These are phyloP conservation scores for Nannochloropsis salina DNA, from an alignment of 108 stramenopile species.

Conservation along the genomic window DNA sequence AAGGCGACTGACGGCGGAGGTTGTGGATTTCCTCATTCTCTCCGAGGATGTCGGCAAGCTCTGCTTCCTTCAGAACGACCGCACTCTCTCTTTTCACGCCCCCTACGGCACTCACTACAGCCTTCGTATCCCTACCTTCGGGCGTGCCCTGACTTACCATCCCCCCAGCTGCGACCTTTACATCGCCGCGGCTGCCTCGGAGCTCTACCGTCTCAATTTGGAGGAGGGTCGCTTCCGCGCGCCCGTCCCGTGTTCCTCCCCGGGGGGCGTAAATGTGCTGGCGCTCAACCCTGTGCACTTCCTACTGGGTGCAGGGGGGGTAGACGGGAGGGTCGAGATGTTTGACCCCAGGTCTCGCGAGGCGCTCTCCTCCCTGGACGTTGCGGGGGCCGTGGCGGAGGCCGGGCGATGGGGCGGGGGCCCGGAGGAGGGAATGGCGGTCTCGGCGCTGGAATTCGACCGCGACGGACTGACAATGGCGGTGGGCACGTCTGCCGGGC, in stretches of 20 bases:
- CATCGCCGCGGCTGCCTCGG: constrained; percentile 64
- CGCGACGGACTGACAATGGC: constrained; percentile 76
- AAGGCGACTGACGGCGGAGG: constrained; percentile 83
- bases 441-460: constrained; percentile 77
- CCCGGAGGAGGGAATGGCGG: constrained; percentile 50
- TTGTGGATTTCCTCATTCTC: constrained; percentile 75
- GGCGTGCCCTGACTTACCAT: constrained; percentile 87
- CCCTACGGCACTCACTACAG: constrained; percentile 87
- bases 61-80: constrained; percentile 79
- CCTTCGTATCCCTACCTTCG: constrained; percentile 87
- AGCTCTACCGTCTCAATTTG: constrained; percentile 85
- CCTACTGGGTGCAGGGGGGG: background rate
- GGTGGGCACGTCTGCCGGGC: constrained; percentile 79
- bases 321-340: background rate
- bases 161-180: constrained; percentile 76
- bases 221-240: constrained; percentile 89
- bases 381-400: background rate
- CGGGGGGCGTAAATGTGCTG: background rate
- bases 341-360: background rate
- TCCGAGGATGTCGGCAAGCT: constrained; percentile 90
- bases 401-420: background rate
- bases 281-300: constrained; percentile 20
- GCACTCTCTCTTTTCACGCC: constrained; percentile 91
- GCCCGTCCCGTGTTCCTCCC: constrained; percentile 54
- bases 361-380: background rate